phyloP scores from a whole-genome alignment of 2,329 filamentous ascomycete genomes.

The Phyllosticta capitalensis region DNA sequence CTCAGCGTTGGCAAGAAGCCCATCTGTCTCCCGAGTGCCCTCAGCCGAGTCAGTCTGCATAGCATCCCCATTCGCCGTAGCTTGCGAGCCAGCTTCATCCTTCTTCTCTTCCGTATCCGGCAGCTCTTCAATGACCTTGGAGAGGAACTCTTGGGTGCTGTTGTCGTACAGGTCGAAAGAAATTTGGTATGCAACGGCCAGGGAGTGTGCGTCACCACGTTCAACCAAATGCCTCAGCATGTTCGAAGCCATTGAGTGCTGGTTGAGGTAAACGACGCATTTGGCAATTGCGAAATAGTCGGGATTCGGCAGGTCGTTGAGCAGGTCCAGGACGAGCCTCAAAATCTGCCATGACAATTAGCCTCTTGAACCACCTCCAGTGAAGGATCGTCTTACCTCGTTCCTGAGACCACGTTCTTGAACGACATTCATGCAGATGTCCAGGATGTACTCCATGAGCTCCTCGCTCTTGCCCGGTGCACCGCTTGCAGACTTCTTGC shows the following conservation, averaged over 20 bases:
- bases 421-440: slow-evolving; percentile 96
- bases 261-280: slow-evolving; percentile 91
- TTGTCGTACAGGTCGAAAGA: slow-evolving; percentile 98
- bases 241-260: slow-evolving; percentile 72
- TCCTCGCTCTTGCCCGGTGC: slow-evolving; percentile 64
- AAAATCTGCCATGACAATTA: slow-evolving; percentile 52
- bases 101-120: slow-evolving; percentile 46
- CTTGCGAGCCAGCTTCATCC: slow-evolving; percentile 21
- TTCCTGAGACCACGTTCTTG: slow-evolving; percentile 82
- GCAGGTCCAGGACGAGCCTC: slow-evolving; percentile 83
- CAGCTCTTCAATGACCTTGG: slow-evolving; percentile 75
- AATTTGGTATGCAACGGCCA: slow-evolving; percentile 89
- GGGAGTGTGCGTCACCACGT: slow-evolving; percentile 66
- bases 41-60: slow-evolving; percentile 27
- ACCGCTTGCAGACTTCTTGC: slow-evolving; percentile 47
- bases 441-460: slow-evolving; percentile 89
- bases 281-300: slow-evolving; percentile 98
- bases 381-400: slow-evolving; percentile 37
- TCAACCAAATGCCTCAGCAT: slow-evolving; percentile 77
- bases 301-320: slow-evolving; percentile 83
- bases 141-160: slow-evolving; percentile 91
- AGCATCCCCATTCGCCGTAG: slow-evolving; percentile 31
- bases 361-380: neutral
- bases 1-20: slow-evolving; percentile 48
- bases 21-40: slow-evolving; percentile 48